Percentiles rank a stretch among this genome's conserved stretches.
Evolutionary conservation across 1,284 basidiomycete species (phyloP).

Genomic region (Dichomitus squalens): DNA sequence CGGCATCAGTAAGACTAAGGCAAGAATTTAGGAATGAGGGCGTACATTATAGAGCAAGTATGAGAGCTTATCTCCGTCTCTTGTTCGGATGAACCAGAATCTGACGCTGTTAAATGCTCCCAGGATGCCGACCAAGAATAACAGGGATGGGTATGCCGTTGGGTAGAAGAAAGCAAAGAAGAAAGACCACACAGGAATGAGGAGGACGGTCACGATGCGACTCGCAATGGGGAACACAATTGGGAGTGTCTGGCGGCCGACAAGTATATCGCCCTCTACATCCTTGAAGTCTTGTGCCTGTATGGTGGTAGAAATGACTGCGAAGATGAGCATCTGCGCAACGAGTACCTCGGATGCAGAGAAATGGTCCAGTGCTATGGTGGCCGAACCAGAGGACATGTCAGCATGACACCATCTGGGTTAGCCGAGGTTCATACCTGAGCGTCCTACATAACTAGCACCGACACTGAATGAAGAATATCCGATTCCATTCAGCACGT

Average conservation of each 20-base stretch:
- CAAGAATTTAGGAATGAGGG: too few species aligned
- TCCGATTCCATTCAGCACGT: constrained; percentile 38
- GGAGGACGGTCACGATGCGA: neutral
- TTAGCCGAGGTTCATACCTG: neutral
- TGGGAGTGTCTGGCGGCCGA: constrained; percentile 40
- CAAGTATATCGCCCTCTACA: constrained; percentile 36
- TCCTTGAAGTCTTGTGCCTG: constrained; percentile 47
- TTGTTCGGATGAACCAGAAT: neutral
- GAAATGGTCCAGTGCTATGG: neutral
- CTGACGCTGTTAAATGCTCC: neutral
- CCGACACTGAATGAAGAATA: constrained; percentile 28
- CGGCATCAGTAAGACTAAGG: too few species aligned
- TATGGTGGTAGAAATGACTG: constrained; percentile 38
- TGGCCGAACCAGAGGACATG: neutral
- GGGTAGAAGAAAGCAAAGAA: neutral
- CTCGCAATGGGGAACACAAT: constrained; percentile 32
- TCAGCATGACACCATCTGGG: neutral
- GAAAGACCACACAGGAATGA: constrained; percentile 8
- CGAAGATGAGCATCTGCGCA: constrained; percentile 28
- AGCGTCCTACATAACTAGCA: constrained; percentile 17
- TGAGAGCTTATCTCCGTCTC: neutral
- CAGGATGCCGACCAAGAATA: neutral
- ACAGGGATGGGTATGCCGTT: neutral
- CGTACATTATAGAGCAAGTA: constrained; percentile 2
- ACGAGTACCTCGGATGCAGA: constrained; percentile 17